phyloP scores from a whole-genome alignment of 169 alveolate genomes.

The Babesia divergens region DNA sequence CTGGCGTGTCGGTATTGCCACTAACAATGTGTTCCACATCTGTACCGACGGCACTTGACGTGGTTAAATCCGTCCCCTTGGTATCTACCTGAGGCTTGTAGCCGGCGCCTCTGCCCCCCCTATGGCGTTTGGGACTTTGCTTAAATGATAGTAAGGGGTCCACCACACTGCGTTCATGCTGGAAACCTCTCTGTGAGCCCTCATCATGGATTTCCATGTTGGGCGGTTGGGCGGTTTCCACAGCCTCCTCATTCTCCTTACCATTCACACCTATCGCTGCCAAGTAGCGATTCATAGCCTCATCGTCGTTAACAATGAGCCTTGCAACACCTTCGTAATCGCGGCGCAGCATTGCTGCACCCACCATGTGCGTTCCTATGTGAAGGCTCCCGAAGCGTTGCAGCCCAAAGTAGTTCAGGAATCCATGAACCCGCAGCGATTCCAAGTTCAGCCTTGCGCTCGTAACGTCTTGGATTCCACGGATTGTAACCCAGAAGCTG shows the following conservation, averaged over 20 bases:
- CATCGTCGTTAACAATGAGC: constrained; percentile 65
- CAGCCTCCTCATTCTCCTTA: constrained; percentile 29
- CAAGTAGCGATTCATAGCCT: constrained; percentile 14
- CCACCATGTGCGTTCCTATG: constrained; percentile 86
- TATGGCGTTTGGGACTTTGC: background rate
- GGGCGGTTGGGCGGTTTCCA: background rate
- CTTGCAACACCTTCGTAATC: constrained; percentile 73
- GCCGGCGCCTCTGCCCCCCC: background rate
- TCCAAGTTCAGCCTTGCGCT: constrained; percentile 68
- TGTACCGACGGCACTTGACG: background rate
- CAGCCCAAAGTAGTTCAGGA: constrained; percentile 90
- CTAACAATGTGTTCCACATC: background rate
- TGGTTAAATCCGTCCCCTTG: background rate
- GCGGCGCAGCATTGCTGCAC: constrained; percentile 81
- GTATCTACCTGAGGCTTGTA: background rate
- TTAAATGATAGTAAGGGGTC: background rate
- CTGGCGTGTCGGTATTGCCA: background rate
- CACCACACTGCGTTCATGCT: too few relatives aligned
- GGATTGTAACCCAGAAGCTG: constrained; percentile 85
- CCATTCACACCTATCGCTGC: constrained; percentile 27
- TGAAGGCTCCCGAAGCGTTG: constrained; percentile 90
- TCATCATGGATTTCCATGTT: background rate
- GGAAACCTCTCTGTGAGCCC: too few relatives aligned
- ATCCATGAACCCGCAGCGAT: constrained; percentile 81
- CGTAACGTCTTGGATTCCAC: constrained; percentile 68